Evolutionary conservation across 495 filamentous ascomycete genomes (phyloP).

Genomic region (Neurospora africana): DNA sequence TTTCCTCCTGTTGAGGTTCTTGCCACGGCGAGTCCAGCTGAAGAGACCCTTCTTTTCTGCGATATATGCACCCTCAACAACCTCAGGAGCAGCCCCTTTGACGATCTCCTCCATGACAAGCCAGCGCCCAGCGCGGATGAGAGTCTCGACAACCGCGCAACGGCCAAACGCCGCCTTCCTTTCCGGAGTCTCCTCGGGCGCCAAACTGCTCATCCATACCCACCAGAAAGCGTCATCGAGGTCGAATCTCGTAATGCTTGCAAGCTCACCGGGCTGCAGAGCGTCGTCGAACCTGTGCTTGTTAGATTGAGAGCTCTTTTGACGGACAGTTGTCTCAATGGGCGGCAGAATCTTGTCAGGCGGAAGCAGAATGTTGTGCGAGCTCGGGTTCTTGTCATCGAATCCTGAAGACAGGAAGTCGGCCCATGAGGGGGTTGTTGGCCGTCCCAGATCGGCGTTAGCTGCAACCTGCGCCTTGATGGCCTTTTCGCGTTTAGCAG

Average conservation of each 20-base stretch:
- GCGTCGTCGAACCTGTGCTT: conserved; percentile 51
- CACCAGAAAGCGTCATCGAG: conserved; percentile 98
- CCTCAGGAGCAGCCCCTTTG: conserved; percentile 80
- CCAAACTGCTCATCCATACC: conserved; percentile 98
- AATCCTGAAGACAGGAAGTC: conserved; percentile 95
- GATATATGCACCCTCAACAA: conserved; percentile 75
- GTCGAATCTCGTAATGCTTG: conserved; percentile 76
- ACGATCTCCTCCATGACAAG: conserved; percentile 93
- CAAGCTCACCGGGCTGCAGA: conserved; percentile 86
- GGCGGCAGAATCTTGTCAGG: conserved; percentile 87
- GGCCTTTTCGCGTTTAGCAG: conserved; percentile 12
- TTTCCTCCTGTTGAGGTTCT: conserved; percentile 55
- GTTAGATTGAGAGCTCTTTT: conserved; percentile 83
- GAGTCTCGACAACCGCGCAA: conserved; percentile 84
- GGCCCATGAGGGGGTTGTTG: conserved; percentile 94
- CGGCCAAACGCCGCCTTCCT: conserved; percentile 91
- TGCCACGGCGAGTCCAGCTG: conserved; percentile 65
- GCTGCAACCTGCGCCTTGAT: conserved; percentile 30
- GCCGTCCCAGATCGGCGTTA: conserved; percentile 56
- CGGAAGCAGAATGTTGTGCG: conserved; percentile 59
- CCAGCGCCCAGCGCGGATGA: conserved; percentile 74
- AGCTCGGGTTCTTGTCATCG: conserved; percentile 52
- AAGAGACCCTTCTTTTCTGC: conserved; percentile 91
- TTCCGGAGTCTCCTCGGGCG: conserved; percentile 65
- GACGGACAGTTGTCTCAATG: conserved; percentile 58